A percentile compares a stretch with the other conserved stretches of the same genome.
These are phyloP conservation scores for Marchantia paleacea DNA, from an alignment of 225 moss, liverwort and hornwort genomes.

Conservation along the genomic window DNA sequence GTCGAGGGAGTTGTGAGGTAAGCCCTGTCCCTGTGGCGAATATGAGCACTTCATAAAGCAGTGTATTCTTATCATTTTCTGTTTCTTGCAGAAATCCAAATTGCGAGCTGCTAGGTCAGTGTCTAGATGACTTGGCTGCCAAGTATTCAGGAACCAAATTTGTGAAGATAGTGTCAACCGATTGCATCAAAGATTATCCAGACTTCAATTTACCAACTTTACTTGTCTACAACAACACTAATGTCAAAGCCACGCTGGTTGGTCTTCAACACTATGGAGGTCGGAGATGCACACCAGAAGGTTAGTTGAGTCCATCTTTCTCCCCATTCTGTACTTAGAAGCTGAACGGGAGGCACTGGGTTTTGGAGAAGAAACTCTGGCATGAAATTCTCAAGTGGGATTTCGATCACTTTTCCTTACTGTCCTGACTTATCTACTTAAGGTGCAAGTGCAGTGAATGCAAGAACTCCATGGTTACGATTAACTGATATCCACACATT, in stretches of 20 bases:
- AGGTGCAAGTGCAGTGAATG: neutral
- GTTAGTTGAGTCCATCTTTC: constrained; percentile 27
- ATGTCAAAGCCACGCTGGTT: constrained; percentile 88
- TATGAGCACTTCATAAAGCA: neutral
- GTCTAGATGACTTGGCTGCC: constrained; percentile 72
- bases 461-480: neutral
- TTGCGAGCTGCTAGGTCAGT: constrained; percentile 75
- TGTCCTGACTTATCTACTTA: neutral
- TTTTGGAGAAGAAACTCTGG: neutral
- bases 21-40: too few species aligned
- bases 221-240: constrained; percentile 83
- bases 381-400: neutral
- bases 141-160: constrained; percentile 97
- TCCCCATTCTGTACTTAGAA: too few species aligned
- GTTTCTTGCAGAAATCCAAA: constrained; percentile 58
- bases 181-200: constrained; percentile 94
- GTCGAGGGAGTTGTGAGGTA: too few species aligned
- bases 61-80: neutral
- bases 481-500: neutral
- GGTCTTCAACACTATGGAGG: constrained; percentile 90
- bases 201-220: constrained; percentile 92
- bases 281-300: constrained; percentile 78
- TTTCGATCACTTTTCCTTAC: neutral
- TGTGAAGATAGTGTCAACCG: constrained; percentile 95
- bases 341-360: neutral